Conservation (phyloP, 2,329 filamentous ascomycete genomes). For the Xylariales sp. region DNA sequence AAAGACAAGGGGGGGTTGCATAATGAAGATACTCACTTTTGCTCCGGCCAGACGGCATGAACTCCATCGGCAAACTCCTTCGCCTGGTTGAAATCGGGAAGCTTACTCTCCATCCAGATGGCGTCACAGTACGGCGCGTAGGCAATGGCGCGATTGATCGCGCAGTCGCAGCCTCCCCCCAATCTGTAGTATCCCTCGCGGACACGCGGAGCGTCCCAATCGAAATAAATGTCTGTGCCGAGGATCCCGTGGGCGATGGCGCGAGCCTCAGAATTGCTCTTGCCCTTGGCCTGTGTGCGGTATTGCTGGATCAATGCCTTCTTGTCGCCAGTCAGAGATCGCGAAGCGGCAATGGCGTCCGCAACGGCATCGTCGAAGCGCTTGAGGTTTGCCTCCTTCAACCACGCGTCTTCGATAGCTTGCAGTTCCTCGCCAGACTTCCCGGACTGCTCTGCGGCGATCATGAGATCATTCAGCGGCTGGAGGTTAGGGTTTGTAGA, state of each 20-base stretch:
- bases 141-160: conserved; percentile 88
- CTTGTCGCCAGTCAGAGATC: conserved; percentile 72
- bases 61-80: conserved; percentile 94
- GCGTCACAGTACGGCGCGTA: conserved; percentile 94
- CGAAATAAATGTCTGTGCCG: conserved; percentile 85
- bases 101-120: conserved; percentile 99
- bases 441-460: conserved; percentile 82
- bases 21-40: conserved; percentile 75
- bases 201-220: conserved; percentile 95
- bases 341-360: conserved; percentile 78
- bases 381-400: conserved; percentile 79
- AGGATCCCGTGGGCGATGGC: conserved; percentile 81
- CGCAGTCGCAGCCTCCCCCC: conserved; percentile 89
- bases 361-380: conserved; percentile 91
- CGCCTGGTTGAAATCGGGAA: conserved; percentile 91
- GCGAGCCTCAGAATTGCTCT: conserved; percentile 85
- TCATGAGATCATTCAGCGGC: conserved; percentile 91
- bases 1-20: neutral
- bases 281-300: conserved; percentile 76
- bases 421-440: conserved; percentile 86
- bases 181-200: conserved; percentile 96
- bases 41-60: conserved; percentile 93
- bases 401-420: conserved; percentile 92
- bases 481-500: conserved; percentile 85
- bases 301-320: conserved; percentile 74